Percentiles rank a stretch among this genome's conserved stretches.
Evolutionary conservation across 176 grass and related monocot genomes (phyloP).

Genomic region (Olyra latifolia): DNA sequence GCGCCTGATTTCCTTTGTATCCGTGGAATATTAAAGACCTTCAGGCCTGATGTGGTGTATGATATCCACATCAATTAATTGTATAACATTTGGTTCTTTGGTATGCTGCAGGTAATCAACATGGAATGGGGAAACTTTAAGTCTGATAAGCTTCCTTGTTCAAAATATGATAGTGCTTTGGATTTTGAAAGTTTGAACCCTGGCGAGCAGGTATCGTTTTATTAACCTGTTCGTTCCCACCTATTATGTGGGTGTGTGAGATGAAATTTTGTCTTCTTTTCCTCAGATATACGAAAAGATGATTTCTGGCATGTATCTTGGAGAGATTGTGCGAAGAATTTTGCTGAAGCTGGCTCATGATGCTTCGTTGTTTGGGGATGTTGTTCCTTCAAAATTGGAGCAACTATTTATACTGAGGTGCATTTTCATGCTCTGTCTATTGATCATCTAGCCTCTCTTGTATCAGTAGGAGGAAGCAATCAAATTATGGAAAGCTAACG

Average conservation of each 20-base stretch:
- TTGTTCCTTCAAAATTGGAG: conserved; percentile 74
- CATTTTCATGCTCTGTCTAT: conserved; percentile 21
- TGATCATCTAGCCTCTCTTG: neutral
- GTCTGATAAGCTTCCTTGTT: conserved; percentile 67
- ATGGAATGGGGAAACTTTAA: conserved; percentile 97
- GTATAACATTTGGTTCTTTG: conserved; percentile 11
- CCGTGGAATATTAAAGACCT: neutral
- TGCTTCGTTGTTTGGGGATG: conserved; percentile 73
- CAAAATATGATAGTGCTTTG: conserved; percentile 65
- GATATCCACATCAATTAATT: conserved; percentile 17
- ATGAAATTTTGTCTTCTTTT: conserved; percentile 21
- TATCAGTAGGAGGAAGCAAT: neutral
- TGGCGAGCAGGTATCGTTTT: conserved; percentile 66
- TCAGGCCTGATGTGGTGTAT: conserved; percentile 25
- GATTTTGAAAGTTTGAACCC: conserved; percentile 90
- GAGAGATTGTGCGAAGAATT: conserved; percentile 83
- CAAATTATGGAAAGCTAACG: neutral
- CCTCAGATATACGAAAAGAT: conserved; percentile 92
- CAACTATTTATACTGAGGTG: conserved; percentile 67
- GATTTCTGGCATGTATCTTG: conserved; percentile 99
- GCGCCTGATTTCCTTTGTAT: conserved; percentile 8
- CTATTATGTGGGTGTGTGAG: conserved; percentile 3
- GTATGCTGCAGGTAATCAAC: conserved; percentile 74
- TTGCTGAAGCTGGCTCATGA: conserved; percentile 76
- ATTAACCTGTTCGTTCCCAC: conserved; percentile 18